Evolutionary conservation across 306 rosid genomes (phyloP).

Genomic region (Glycyrrhiza uralensis): DNA sequence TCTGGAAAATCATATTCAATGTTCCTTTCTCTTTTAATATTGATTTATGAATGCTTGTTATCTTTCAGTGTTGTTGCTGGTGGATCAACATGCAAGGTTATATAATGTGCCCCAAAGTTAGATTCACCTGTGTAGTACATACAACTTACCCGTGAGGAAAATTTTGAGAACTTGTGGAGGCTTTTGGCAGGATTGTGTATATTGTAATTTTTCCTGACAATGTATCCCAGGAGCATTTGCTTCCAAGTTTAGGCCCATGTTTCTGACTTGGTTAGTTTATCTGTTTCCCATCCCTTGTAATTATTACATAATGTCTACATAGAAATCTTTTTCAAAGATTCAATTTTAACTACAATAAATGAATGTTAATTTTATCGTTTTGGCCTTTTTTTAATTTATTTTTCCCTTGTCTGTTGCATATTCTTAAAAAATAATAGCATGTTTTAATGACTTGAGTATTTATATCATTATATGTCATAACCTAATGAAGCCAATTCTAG

Average conservation of each 20-base stretch:
- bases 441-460: neutral
- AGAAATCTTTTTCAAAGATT: constrained; percentile 37
- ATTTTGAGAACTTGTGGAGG: constrained; percentile 72
- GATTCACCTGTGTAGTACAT: constrained; percentile 51
- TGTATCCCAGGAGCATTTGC: constrained; percentile 82
- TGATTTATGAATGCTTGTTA: constrained; percentile 24
- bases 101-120: constrained; percentile 39
- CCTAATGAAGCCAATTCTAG: neutral
- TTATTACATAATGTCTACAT: constrained; percentile 44
- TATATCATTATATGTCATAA: neutral
- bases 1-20: neutral
- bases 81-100: constrained; percentile 36
- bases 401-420: neutral
- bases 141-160: constrained; percentile 55
- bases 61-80: constrained; percentile 52
- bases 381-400: neutral
- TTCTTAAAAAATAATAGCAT: neutral
- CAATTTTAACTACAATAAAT: constrained; percentile 26
- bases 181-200: constrained; percentile 92
- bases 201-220: constrained; percentile 96
- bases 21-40: constrained; percentile 4
- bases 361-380: constrained; percentile 10
- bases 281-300: constrained; percentile 70
- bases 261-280: constrained; percentile 96
- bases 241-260: constrained; percentile 81